phyloP scores from a whole-genome alignment of 805 yeast genomes.

The Lipomyces kockii region DNA sequence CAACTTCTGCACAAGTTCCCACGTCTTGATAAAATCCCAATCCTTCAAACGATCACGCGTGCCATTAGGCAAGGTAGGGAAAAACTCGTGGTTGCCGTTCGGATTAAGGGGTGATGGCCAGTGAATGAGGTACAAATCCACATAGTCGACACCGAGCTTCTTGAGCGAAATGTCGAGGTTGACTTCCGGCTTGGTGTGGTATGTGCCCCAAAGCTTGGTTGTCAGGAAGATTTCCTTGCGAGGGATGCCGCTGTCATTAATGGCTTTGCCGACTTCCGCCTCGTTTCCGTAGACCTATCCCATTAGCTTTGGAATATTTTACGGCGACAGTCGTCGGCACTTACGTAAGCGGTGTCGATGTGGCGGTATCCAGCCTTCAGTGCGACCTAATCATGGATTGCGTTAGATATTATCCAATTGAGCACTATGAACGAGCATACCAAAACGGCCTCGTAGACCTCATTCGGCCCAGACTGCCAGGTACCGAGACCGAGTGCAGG shows the following conservation, averaged over 20 bases:
- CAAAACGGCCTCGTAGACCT: conserved; percentile 59
- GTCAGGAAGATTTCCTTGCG: conserved; percentile 52
- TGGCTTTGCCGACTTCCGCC: conserved; percentile 59
- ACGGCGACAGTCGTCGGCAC: too few species aligned
- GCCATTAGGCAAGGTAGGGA: conserved; percentile 51
- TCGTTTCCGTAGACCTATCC: conserved; percentile 60
- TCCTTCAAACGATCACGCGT: conserved; percentile 44
- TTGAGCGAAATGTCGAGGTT: conserved; percentile 64
- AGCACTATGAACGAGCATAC: background rate
- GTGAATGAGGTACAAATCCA: conserved; percentile 78
- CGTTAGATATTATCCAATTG: too few species aligned
- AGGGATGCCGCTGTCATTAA: conserved; percentile 54
- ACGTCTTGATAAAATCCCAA: conserved; percentile 57
- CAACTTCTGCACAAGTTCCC: conserved; percentile 67
- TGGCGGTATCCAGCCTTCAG: conserved; percentile 70
- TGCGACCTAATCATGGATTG: conserved; percentile 41
- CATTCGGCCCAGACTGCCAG: conserved; percentile 63
- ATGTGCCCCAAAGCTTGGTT: conserved; percentile 50
- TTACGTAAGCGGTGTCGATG: conserved; percentile 69
- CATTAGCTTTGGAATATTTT: too few species aligned
- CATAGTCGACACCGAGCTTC: conserved; percentile 71
- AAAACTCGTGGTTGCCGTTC: conserved; percentile 46
- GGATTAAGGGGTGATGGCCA: conserved; percentile 72
- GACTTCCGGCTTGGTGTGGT: conserved; percentile 49
- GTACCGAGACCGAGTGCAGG: conserved; percentile 79